Evolutionary conservation across 257 asterid genomes (phyloP), one percentile per base, ranked within the genome.

Genomic region (Solanum chaucha): DNA sequence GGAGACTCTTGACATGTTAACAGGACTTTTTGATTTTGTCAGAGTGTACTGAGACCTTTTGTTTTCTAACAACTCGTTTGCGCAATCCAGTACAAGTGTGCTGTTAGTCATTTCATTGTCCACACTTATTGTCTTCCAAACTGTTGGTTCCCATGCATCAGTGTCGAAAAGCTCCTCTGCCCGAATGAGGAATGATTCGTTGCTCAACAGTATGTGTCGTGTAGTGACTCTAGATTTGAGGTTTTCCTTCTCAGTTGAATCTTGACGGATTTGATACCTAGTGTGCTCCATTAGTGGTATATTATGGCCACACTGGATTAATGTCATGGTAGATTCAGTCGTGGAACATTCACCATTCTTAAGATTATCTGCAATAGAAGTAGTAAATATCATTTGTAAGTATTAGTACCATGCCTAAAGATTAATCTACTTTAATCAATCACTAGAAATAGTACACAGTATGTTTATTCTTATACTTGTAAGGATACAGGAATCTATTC

Each of bases 351-450:
- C 78, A 80, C 51, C 87, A 32, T 38, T 65, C 71, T 65, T 87
- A 64, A 88, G 86, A 86, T 84, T 59, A 88, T 88, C 98, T 94
- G 95, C 88, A 82, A 72, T 46, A 64, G 73, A 85, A 87, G 81
- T 30, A 83, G 67, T 64, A 10, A 58, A 4, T 86, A 72, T 86
- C 74, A 28, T 15, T 34, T 72, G 19, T 84, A 48, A 83, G 30
- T 35, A 32, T 7, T 59, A 58, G 36, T 40, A 40, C 35, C 83
- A 1, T 7, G 14, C 4, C 14, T 77, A 77, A 4, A 11, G 58
- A 75, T 41, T 41, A 24, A 77, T 41, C 83, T 24, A 77, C 55
- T 13, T 11, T 12, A 72, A 1, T 40, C 68, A 22, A 61, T 61
- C 68, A 22, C 68, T 22, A 61, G 68, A 61, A 61, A 61, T 61